These are phyloP conservation scores for Martiniozyma asiatica DNA, from an alignment of 1,139 yeast species.

Conservation along the genomic window DNA sequence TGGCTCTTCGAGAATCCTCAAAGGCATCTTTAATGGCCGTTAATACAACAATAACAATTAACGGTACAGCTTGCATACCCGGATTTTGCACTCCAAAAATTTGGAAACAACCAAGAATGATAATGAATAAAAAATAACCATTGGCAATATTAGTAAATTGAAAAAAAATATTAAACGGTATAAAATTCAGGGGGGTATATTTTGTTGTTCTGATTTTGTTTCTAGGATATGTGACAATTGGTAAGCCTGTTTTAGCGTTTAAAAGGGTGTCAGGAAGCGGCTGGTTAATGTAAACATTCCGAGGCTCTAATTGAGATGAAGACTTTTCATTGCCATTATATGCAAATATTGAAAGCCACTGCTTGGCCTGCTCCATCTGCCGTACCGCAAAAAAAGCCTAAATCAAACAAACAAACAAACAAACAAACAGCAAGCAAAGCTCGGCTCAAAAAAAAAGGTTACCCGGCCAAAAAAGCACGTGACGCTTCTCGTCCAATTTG, in stretches of 20 bases:
- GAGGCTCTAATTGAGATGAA: too few species aligned
- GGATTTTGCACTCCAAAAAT: constrained; percentile 52
- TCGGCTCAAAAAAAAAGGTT: too few species aligned
- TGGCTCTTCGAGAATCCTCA: constrained; percentile 44
- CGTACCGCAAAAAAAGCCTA: too few species aligned
- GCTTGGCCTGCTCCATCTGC: constrained; percentile 1
- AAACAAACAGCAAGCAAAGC: too few species aligned
- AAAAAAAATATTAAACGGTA: constrained; percentile 39
- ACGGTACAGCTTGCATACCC: constrained; percentile 43
- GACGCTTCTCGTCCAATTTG: too few species aligned
- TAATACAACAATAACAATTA: constrained; percentile 42
- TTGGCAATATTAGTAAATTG: constrained; percentile 49
- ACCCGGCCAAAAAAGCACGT: too few species aligned
- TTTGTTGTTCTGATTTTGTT: constrained; percentile 51
- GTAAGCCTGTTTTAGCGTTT: constrained; percentile 17
- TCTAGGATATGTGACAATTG: constrained; percentile 28
- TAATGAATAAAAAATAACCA: constrained; percentile 38
- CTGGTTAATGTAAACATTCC: constrained; percentile 19
- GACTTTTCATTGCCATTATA: constrained; percentile 6
- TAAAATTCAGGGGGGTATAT: constrained; percentile 42
- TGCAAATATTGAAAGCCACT: constrained; percentile 1
- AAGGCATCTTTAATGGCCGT: constrained; percentile 48
- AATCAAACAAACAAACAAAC: too few species aligned
- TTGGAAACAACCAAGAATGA: constrained; percentile 38
- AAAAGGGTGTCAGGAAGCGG: constrained; percentile 19